Percentiles rank a stretch among this genome's conserved stretches.
These are phyloP conservation scores for Puya raimondii DNA, from an alignment of 176 grass and related monocot genomes.

Conservation along the genomic window DNA sequence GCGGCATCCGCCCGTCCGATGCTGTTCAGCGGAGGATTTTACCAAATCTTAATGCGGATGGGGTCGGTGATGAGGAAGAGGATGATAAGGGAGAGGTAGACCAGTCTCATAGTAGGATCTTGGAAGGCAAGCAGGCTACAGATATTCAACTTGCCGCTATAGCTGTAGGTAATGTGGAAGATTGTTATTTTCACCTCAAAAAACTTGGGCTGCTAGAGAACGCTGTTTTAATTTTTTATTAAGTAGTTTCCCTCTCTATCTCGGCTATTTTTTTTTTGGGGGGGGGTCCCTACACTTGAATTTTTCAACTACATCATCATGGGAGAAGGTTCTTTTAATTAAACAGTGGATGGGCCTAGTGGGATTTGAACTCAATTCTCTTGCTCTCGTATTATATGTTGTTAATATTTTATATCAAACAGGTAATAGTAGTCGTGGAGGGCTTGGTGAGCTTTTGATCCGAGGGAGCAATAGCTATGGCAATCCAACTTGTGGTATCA, in stretches of 20 bases:
- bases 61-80: conserved; percentile 17
- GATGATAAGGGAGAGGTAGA: conserved; percentile 28
- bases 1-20: conserved; percentile 64
- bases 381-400: no score
- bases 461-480: conserved; percentile 25
- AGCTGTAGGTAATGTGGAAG: conserved; percentile 29
- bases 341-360: no score
- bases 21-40: conserved; percentile 23
- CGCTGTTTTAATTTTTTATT: no score
- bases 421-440: conserved; percentile 26
- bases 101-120: conserved; percentile 23
- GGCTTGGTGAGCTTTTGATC: conserved; percentile 45
- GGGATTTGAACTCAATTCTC: no score
- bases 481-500: conserved; percentile 47
- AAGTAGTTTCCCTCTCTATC: no score
- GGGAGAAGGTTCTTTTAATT: no score
- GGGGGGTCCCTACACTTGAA: no score
- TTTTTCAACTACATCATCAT: no score
- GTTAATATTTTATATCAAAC: no score
- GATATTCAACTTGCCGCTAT: conserved; percentile 57
- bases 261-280: no score
- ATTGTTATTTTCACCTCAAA: no score
- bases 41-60: conserved; percentile 68
- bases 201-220: no score
- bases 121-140: conserved; percentile 60